phyloP scores from a whole-genome alignment of 352 stramenopile genomes.

The Paralagenidium karlingii region DNA sequence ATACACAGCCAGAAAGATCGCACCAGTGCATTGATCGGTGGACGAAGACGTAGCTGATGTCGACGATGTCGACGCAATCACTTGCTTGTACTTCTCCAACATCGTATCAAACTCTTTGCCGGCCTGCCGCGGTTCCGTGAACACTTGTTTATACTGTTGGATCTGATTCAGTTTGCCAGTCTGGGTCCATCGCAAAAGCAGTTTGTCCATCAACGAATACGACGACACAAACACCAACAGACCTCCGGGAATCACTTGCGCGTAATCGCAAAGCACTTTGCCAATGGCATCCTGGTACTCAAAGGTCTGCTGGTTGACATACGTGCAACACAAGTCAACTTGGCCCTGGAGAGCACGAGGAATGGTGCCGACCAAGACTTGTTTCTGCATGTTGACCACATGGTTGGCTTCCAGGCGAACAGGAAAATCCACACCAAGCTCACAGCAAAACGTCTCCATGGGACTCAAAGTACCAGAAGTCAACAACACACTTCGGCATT shows the following conservation, averaged over 20 bases:
- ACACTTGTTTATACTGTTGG: conserved; percentile 45
- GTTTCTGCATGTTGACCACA: conserved; percentile 78
- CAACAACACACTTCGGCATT: conserved; percentile 64
- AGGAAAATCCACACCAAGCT: conserved; percentile 66
- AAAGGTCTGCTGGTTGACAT: conserved; percentile 70
- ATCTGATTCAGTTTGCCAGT: conserved; percentile 53
- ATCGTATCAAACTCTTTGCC: conserved; percentile 75
- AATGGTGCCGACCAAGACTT: conserved; percentile 65
- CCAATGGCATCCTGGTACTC: conserved; percentile 76
- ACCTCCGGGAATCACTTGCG: conserved; percentile 49
- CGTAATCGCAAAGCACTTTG: conserved; percentile 56
- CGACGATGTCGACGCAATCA: conserved; percentile 16
- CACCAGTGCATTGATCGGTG: conserved; percentile 26
- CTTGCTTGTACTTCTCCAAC: conserved; percentile 58
- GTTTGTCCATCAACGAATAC: conserved; percentile 67
- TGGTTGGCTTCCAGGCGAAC: conserved; percentile 79
- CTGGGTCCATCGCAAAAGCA: conserved; percentile 47
- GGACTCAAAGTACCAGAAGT: conserved; percentile 77
- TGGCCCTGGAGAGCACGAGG: conserved; percentile 60
- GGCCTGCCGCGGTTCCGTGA: conserved; percentile 48
- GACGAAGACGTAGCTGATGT: background rate
- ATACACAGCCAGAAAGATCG: conserved; percentile 96
- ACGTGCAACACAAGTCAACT: conserved; percentile 65
- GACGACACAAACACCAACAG: conserved; percentile 83
- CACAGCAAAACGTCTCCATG: conserved; percentile 80